Percentiles rank a stretch among this genome's conserved stretches.
Conservation (phyloP, 139 green algal genomes). For the Desmodesmus armatus region DNA sequence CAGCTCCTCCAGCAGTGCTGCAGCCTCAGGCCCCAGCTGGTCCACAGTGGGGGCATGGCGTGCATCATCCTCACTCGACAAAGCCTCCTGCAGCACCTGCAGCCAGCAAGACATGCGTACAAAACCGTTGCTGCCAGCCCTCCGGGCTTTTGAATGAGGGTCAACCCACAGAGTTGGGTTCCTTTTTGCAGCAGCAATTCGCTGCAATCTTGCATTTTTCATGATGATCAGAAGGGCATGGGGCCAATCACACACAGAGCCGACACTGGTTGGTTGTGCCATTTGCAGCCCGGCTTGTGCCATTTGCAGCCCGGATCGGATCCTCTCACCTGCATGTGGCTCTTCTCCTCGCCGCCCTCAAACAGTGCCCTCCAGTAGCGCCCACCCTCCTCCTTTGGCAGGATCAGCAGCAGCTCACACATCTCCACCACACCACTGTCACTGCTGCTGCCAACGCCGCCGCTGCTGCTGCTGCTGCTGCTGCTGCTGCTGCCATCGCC, state of each 20-base stretch:
- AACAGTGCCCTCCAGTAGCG: conserved; percentile 77
- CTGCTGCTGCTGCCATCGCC: neutral
- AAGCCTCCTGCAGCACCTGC: conserved; percentile 74
- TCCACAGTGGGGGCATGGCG: conserved; percentile 49
- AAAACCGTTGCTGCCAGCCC: too few relatives aligned
- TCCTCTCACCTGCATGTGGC: conserved; percentile 66
- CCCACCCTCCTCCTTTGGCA: conserved; percentile 72
- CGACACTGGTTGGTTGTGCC: too few relatives aligned
- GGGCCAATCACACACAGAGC: too few relatives aligned
- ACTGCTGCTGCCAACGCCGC: neutral
- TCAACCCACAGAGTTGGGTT: neutral
- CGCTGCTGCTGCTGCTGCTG: neutral
- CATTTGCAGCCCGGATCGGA: neutral
- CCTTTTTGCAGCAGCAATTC: neutral
- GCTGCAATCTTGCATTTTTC: too few relatives aligned
- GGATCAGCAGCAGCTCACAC: conserved; percentile 39
- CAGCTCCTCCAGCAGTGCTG: conserved; percentile 66
- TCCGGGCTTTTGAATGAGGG: too few relatives aligned
- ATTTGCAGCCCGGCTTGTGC: too few relatives aligned
- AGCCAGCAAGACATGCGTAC: neutral
- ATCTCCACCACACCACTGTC: neutral
- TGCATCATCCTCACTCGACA: conserved; percentile 69
- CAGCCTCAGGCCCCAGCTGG: conserved; percentile 29
- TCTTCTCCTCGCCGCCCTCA: conserved; percentile 72
- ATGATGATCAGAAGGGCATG: too few relatives aligned